phyloP scores from a whole-genome alignment of 257 asterid species.

The Scutellaria barbata region DNA sequence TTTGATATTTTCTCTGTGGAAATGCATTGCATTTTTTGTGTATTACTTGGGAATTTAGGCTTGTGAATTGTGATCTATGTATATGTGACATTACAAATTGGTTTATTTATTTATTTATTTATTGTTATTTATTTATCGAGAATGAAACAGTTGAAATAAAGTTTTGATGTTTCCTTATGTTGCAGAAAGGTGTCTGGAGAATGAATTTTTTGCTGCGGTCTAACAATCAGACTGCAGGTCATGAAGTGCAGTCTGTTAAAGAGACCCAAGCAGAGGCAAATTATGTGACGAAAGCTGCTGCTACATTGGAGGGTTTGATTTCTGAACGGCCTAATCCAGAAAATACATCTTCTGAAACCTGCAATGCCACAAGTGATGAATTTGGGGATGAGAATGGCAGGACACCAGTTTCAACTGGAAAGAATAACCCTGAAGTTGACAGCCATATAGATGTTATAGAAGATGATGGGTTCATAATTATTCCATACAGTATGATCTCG shows the following conservation, averaged over 20 bases:
- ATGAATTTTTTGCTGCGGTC: conserved; percentile 97
- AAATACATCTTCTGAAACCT: conserved; percentile 45
- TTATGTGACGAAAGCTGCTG: conserved; percentile 47
- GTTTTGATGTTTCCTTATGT: conserved; percentile 16
- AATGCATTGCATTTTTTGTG: conserved; percentile 6
- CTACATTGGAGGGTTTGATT: conserved; percentile 66
- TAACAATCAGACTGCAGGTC: conserved; percentile 71
- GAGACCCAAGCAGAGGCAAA: conserved; percentile 51
- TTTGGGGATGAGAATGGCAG: conserved; percentile 51
- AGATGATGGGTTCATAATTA: conserved; percentile 73
- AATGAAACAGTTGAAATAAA: conserved; percentile 14
- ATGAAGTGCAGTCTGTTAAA: conserved; percentile 54
- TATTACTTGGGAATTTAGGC: conserved; percentile 12
- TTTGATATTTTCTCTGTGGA: conserved; percentile 9
- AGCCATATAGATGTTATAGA: conserved; percentile 80
- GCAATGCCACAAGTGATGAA: conserved; percentile 49
- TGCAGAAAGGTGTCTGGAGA: conserved; percentile 50
- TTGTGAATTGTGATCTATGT: conserved; percentile 23
- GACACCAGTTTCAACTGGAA: conserved; percentile 47
- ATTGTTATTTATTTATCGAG: not conserved
- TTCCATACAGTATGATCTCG: conserved; percentile 67
- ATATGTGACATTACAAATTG: conserved; percentile 18
- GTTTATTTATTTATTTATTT: not conserved
- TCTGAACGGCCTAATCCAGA: conserved; percentile 59
- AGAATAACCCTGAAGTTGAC: conserved; percentile 43